Evolutionary conservation across 352 stramenopile species (phyloP), one percentile per base, ranked within the genome.

Genomic region (Pseudoperonospora humuli): DNA sequence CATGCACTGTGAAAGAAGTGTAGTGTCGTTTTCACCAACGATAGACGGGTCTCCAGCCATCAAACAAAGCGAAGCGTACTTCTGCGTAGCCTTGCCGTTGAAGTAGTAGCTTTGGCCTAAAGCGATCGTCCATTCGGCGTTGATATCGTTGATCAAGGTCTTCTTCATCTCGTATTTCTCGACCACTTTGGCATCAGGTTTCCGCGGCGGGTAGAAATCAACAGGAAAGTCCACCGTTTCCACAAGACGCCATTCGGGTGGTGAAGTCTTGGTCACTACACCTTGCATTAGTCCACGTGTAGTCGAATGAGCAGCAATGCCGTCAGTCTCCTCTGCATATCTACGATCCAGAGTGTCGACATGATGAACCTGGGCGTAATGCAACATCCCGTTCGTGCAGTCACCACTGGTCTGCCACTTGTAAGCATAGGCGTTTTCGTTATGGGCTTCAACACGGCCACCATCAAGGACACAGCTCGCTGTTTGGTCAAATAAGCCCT

Each of bases 331-430:
- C 3, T 41, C 40, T 3, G 70, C 67, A 23, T 64, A 78, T 28
- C 57, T 54, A 8, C 46, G 50, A 20, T 84, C 69, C 3, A 88
- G 42, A 6, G 73, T 79, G 29, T 78, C 70, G 7, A 74, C 38
- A 37, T 86, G 75, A 49, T 88, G 75, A 2, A 70, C 47, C 20
- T 75, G 61, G 0, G 62, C 64, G 47, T 79, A 87, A 54, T 87
- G 75, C 11, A 87, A 61, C 39, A 87, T 45, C 0, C 70, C 72
- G 31, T 52, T 57, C n/a, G 49, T 36, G 34, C 75, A 87, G 42
- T 69, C 45, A 7, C 75, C 75, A 20, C 52, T 74, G 15, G 64
- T 82, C 39, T 77, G 58, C 65, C 70, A 84, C 39, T 70, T 61
- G 44, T 75, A 84, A 20, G 58, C 57, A 45, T 86, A 84, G 13